phyloP scores from a whole-genome alignment of 352 stramenopile species.

The Saprolegnia parasitica region DNA sequence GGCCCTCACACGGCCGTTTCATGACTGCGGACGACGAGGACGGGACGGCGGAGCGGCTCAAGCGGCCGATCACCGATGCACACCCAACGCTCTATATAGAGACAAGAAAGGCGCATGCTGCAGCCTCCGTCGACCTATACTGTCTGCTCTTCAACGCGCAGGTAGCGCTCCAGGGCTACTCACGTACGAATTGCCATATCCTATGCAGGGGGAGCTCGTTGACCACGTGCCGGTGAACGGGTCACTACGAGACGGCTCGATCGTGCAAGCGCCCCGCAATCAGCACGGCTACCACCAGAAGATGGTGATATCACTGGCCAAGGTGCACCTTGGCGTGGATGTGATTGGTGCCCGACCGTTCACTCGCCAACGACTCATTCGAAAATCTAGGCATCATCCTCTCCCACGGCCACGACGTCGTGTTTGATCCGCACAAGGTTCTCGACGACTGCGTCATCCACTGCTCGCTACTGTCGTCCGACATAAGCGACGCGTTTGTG shows the following conservation, averaged over 20 bases:
- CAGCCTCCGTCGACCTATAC: conserved; percentile 13
- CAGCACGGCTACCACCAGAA: conserved; percentile 28
- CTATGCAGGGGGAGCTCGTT: conserved; percentile 16
- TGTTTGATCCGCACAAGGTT: conserved; percentile 6
- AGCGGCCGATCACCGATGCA: background rate
- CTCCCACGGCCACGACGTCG: conserved; percentile 21
- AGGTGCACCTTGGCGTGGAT: conserved; percentile 21
- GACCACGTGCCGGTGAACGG: conserved; percentile 8
- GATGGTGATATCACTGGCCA: conserved; percentile 16
- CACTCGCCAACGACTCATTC: background rate
- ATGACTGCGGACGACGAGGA: background rate
- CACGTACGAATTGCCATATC: background rate
- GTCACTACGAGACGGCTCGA: conserved; percentile 12
- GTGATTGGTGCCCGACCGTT: conserved; percentile 9
- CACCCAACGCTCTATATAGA: background rate
- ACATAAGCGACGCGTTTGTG: background rate
- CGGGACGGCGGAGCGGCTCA: background rate
- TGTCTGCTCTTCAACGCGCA: conserved; percentile 28
- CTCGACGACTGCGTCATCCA: conserved; percentile 12
- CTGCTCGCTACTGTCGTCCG: background rate
- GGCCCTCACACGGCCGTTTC: background rate
- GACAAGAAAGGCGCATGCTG: background rate
- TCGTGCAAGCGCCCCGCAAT: conserved; percentile 21
- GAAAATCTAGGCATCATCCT: conserved; percentile 17
- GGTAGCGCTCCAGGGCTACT: background rate